Evolutionary conservation across 371 early-diverging fungal genomes (phyloP).

Genomic region (Dinochytrium kinnereticum): DNA sequence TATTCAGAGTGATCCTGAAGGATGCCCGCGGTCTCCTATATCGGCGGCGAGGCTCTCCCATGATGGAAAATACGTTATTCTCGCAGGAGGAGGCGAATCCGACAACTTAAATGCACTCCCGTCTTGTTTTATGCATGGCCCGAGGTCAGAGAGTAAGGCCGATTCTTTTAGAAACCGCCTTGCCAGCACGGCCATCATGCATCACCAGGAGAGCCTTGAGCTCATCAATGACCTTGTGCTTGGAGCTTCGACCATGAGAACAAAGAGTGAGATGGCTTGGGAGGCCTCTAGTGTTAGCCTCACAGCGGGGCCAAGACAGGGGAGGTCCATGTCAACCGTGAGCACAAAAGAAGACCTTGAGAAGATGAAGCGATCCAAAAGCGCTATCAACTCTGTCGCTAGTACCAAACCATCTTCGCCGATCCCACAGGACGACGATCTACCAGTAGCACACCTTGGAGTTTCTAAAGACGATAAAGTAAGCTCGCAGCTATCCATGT

Average conservation of each 20-base stretch:
- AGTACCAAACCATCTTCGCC: not conserved
- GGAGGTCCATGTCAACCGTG: not conserved
- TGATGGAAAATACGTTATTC: conserved; percentile 7
- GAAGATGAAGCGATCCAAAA: not conserved
- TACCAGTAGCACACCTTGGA: too few species aligned
- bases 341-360: not conserved
- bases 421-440: not conserved
- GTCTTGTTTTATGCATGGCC: conserved; percentile 1
- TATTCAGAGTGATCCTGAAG: not conserved
- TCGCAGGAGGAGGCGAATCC: conserved; percentile 17
- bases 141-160: conserved; percentile 1
- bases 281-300: not conserved
- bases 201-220: conserved; percentile 9
- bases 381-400: not conserved
- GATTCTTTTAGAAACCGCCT: not conserved
- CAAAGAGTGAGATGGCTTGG: conserved; percentile 4
- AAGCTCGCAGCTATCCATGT: not conserved
- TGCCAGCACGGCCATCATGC: conserved; percentile 1
- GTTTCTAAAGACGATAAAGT: not conserved
- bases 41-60: conserved; percentile 11
- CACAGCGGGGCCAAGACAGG: not conserved
- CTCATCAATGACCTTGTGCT: conserved; percentile 14
- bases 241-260: conserved; percentile 1
- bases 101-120: conserved; percentile 1
- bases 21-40: not conserved